Conservation (phyloP, 2,329 filamentous ascomycete genomes). For the Orbilia ellipsospora region DNA sequence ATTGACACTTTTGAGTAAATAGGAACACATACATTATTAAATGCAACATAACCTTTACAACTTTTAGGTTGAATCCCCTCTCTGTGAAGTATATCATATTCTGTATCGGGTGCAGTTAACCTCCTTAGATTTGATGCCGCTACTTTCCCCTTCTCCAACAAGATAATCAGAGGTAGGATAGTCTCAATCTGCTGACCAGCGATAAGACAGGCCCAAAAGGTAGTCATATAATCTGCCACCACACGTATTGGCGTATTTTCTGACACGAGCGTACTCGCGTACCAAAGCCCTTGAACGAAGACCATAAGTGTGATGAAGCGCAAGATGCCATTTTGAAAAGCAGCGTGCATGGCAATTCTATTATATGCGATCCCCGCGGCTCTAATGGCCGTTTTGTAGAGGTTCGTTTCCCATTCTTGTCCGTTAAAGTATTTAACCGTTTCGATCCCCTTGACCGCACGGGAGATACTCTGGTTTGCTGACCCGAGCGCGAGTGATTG, state of each 20-base stretch:
- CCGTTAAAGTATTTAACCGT: constrained; percentile 88
- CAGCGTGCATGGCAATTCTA: constrained; percentile 75
- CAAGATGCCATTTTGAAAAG: constrained; percentile 77
- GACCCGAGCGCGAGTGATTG: constrained; percentile 59
- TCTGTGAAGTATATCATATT: constrained; percentile 35
- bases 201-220: constrained; percentile 84
- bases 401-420: constrained; percentile 74
- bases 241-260: constrained; percentile 72
- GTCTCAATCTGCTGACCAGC: constrained; percentile 80
- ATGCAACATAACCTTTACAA: constrained; percentile 75
- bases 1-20: neutral
- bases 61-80: constrained; percentile 60
- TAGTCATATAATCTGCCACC: constrained; percentile 68
- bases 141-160: constrained; percentile 80
- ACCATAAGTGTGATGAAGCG: constrained; percentile 79
- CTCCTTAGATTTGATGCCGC: constrained; percentile 73
- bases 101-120: constrained; percentile 45
- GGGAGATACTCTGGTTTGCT: constrained; percentile 76
- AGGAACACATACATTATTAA: constrained; percentile 73
- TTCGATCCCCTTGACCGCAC: constrained; percentile 79
- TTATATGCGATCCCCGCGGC: constrained; percentile 73
- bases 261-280: constrained; percentile 77
- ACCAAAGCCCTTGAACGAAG: constrained; percentile 92
- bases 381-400: constrained; percentile 71
- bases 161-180: constrained; percentile 79